These are phyloP conservation scores for Nitzschia sp. DNA, from an alignment of 108 stramenopile genomes.

Conservation along the genomic window DNA sequence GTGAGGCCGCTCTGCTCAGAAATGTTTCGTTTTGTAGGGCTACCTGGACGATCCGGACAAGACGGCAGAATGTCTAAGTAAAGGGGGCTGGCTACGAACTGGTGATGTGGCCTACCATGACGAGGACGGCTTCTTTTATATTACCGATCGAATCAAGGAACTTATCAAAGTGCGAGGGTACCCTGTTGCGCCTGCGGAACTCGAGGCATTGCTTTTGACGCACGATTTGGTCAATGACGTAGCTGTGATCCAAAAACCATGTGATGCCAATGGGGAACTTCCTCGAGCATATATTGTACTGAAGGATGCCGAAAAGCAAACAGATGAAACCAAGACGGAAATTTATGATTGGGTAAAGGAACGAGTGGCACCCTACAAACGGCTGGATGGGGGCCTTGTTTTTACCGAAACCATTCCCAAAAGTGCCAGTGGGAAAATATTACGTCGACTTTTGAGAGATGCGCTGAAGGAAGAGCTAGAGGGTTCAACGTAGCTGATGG, in stretches of 20 bases:
- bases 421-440: constrained; percentile 88
- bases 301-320: constrained; percentile 30
- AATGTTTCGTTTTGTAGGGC: constrained; percentile 41
- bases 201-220: constrained; percentile 87
- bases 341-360: constrained; percentile 85
- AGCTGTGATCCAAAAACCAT: constrained; percentile 85
- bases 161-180: constrained; percentile 93
- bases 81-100: constrained; percentile 82
- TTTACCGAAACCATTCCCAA: constrained; percentile 90
- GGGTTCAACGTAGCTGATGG: not conserved
- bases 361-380: constrained; percentile 84
- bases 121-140: constrained; percentile 86
- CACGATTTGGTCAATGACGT: constrained; percentile 82
- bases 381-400: constrained; percentile 79
- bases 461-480: constrained; percentile 45
- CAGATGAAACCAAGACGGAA: constrained; percentile 48
- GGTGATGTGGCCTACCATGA: constrained; percentile 90
- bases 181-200: constrained; percentile 93
- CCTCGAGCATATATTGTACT: constrained; percentile 90
- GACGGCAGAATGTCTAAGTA: constrained; percentile 73
- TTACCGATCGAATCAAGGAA: constrained; percentile 92
- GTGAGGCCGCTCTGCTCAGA: not conserved
- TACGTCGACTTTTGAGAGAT: constrained; percentile 79
- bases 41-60: constrained; percentile 85
- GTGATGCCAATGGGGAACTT: constrained; percentile 80